Evolutionary conservation across 495 filamentous ascomycete genomes (phyloP).

Genomic region (Hypomontagnella monticulosa): DNA sequence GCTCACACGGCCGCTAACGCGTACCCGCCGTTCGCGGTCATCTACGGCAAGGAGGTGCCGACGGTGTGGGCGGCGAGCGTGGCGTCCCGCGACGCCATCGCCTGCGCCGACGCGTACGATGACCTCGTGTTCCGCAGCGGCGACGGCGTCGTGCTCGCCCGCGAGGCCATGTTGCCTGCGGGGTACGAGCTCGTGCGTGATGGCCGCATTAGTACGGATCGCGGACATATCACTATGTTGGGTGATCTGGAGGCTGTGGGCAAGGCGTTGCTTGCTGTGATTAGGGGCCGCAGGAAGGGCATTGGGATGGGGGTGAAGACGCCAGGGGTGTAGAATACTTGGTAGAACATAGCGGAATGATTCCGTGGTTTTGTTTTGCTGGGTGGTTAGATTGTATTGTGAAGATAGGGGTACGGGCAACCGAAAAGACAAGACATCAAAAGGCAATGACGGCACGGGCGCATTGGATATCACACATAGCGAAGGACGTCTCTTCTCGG

Average conservation of each 20-base stretch:
- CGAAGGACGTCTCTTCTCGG: no score
- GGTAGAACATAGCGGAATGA: not conserved
- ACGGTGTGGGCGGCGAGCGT: constrained; percentile 86
- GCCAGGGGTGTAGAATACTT: not conserved
- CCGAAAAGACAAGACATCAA: constrained; percentile 15
- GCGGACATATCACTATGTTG: constrained; percentile 85
- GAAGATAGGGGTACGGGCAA: constrained; percentile 32
- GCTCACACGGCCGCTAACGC: constrained; percentile 67
- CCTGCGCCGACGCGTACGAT: constrained; percentile 82
- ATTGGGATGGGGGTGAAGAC: constrained; percentile 61
- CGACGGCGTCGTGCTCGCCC: constrained; percentile 89
- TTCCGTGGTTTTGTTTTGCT: not conserved
- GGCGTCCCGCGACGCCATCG: constrained; percentile 68
- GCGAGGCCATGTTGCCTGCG: constrained; percentile 83
- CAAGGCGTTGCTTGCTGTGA: constrained; percentile 72
- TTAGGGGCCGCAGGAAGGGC: constrained; percentile 72
- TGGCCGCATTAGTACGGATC: constrained; percentile 79
- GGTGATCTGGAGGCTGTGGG: constrained; percentile 88
- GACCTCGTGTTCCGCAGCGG: constrained; percentile 86
- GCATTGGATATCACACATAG: constrained; percentile 5
- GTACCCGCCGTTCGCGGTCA: constrained; percentile 85
- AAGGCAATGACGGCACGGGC: constrained; percentile 2
- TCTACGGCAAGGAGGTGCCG: constrained; percentile 88
- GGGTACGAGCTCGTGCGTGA: constrained; percentile 78
- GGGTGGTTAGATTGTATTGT: constrained; percentile 15